These are phyloP conservation scores for Podila clonocystis DNA, from an alignment of 192 early-diverging fungal species.

Conservation along the genomic window DNA sequence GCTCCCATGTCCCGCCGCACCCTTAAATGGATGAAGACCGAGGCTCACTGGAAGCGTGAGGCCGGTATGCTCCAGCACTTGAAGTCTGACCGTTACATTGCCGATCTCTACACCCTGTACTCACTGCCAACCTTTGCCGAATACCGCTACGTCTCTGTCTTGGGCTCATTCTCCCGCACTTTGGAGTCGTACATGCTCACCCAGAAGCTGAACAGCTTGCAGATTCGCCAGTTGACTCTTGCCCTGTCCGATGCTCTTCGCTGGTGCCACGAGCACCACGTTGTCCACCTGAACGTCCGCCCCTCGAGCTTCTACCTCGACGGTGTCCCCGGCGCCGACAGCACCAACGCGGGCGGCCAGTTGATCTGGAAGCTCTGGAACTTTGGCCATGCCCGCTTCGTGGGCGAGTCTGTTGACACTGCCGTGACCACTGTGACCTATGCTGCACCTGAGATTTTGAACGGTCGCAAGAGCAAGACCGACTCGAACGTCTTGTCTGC, in stretches of 20 bases:
- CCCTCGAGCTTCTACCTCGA: slow-evolving; percentile 50
- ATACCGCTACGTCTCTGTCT: slow-evolving; percentile 47
- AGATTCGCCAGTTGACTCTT: slow-evolving; percentile 41
- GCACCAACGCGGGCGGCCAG: slow-evolving; percentile 20
- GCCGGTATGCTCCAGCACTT: slow-evolving; percentile 53
- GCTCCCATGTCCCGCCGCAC: slow-evolving; percentile 33
- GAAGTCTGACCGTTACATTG: slow-evolving; percentile 47
- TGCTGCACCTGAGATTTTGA: slow-evolving; percentile 50
- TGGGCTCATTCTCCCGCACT: slow-evolving; percentile 40
- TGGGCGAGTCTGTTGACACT: slow-evolving; percentile 47
- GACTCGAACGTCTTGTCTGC: slow-evolving; percentile 34
- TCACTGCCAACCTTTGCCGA: slow-evolving; percentile 48
- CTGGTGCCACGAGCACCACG: slow-evolving; percentile 54
- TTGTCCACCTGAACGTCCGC: slow-evolving; percentile 51
- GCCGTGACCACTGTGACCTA: slow-evolving; percentile 45
- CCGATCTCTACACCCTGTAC: slow-evolving; percentile 46
- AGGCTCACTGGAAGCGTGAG: slow-evolving; percentile 54
- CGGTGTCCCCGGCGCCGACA: slow-evolving; percentile 32
- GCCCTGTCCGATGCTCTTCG: slow-evolving; percentile 48
- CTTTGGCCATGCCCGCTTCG: slow-evolving; percentile 53
- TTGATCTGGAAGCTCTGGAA: slow-evolving; percentile 54
- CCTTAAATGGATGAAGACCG: slow-evolving; percentile 51
- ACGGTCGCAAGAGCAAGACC: slow-evolving; percentile 43
- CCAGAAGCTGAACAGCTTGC: slow-evolving; percentile 16
- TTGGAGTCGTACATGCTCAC: slow-evolving; percentile 45